Evolutionary conservation across 495 filamentous ascomycete genomes (phyloP).

Genomic region (Aspergillus diversus): DNA sequence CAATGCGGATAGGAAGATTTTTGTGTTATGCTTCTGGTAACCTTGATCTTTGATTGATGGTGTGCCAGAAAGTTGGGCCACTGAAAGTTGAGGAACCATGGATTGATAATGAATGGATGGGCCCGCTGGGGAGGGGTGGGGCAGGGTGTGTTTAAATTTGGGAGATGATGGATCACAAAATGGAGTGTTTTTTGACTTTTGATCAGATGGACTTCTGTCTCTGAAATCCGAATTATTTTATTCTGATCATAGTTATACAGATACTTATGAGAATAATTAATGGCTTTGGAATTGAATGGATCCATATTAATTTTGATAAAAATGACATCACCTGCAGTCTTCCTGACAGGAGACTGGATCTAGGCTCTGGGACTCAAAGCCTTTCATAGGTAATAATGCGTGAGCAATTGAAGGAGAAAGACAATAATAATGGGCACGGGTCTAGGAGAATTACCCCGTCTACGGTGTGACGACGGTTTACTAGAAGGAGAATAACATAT

Average conservation of each 20-base stretch:
- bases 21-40: not conserved
- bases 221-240: no score
- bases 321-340: not conserved
- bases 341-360: not conserved
- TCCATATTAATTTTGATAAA: not conserved
- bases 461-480: no score
- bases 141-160: constrained; percentile 7
- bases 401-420: no score
- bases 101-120: not conserved
- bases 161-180: constrained; percentile 16
- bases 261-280: not conserved
- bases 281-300: no score
- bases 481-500: no score
- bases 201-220: not conserved
- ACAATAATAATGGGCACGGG: no score
- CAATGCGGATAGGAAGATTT: not conserved
- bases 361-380: not conserved
- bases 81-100: not conserved
- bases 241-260: no score
- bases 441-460: no score
- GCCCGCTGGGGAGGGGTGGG: constrained; percentile 7
- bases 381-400: not conserved
- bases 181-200: not conserved
- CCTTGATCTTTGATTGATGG: not conserved
- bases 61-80: not conserved